Percentiles rank a stretch among this genome's conserved stretches.
These are phyloP conservation scores for Euphorbia peplus DNA, from an alignment of 345 rosid genomes.

Conservation along the genomic window DNA sequence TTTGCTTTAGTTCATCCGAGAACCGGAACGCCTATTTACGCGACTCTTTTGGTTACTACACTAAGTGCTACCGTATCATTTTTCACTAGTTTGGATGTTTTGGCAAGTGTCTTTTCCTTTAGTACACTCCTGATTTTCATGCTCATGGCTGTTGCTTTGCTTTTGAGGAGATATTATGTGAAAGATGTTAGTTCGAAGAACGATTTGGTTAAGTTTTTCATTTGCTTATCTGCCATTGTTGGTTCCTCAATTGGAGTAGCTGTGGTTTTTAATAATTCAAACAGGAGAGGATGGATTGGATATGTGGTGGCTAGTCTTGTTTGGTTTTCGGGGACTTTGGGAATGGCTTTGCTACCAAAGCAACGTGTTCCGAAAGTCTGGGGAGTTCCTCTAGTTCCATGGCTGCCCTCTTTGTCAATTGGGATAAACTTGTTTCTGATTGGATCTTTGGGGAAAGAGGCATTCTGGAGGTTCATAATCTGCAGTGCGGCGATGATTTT, in stretches of 20 bases:
- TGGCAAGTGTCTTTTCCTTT: slow-evolving; percentile 72
- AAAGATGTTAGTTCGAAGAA: slow-evolving; percentile 48
- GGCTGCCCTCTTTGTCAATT: slow-evolving; percentile 81
- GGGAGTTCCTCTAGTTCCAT: slow-evolving; percentile 93
- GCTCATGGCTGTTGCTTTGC: slow-evolving; percentile 82
- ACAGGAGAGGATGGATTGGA: slow-evolving; percentile 53
- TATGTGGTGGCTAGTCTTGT: slow-evolving; percentile 39
- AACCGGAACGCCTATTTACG: slow-evolving; percentile 85
- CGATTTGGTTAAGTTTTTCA: slow-evolving; percentile 47
- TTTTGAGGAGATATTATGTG: slow-evolving; percentile 74
- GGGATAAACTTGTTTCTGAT: slow-evolving; percentile 73
- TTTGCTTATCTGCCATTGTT: slow-evolving; percentile 38
- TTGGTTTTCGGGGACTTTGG: slow-evolving; percentile 70
- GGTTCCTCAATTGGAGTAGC: slow-evolving; percentile 61
- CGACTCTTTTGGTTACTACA: slow-evolving; percentile 64
- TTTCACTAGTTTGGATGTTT: slow-evolving; percentile 78
- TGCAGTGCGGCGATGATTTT: slow-evolving; percentile 68
- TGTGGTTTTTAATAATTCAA: slow-evolving; percentile 50
- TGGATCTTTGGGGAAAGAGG: slow-evolving; percentile 63
- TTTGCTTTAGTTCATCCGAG: slow-evolving; percentile 86
- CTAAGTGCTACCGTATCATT: slow-evolving; percentile 59
- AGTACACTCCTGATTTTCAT: slow-evolving; percentile 78
- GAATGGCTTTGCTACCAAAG: slow-evolving; percentile 57
- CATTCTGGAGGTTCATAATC: slow-evolving; percentile 70
- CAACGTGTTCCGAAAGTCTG: slow-evolving; percentile 60